Evolutionary conservation across 345 rosid species (phyloP).

Genomic region (Anacardium occidentale): DNA sequence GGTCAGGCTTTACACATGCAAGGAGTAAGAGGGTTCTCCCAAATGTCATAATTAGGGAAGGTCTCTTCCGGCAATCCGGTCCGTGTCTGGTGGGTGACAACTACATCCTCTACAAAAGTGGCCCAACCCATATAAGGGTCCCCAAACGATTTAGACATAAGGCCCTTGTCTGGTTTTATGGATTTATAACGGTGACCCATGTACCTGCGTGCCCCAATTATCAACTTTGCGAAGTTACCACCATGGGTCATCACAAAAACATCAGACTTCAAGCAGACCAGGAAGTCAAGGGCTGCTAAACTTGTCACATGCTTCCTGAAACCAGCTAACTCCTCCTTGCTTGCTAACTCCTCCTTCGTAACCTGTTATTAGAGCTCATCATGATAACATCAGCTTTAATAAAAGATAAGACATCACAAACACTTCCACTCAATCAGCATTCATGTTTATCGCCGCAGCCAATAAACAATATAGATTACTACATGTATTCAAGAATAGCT

Average conservation of each 20-base stretch:
- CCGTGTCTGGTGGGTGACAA: conserved; percentile 90
- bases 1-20: conserved; percentile 97
- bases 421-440: neutral
- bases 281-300: conserved; percentile 94
- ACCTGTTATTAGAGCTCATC: conserved; percentile 48
- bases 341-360: conserved; percentile 95
- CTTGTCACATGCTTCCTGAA: conserved; percentile 98
- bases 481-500: neutral
- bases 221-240: conserved; percentile 97
- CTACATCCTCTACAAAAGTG: conserved; percentile 93
- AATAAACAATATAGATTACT: neutral
- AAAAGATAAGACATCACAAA: neutral
- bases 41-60: conserved; percentile 98
- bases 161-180: conserved; percentile 97
- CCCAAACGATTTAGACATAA: conserved; percentile 97
- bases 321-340: conserved; percentile 66
- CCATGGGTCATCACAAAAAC: conserved; percentile 99
- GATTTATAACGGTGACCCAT: conserved; percentile 96
- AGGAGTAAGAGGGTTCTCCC: conserved; percentile 99
- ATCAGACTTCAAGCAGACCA: conserved; percentile 95
- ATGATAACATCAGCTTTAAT: conserved; percentile 14
- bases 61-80: conserved; percentile 98
- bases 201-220: conserved; percentile 93
- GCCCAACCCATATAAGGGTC: conserved; percentile 99
- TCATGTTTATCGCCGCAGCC: neutral